Base-by-base conservation (phyloP, 2,329 filamentous ascomycete genomes). In the Aspergillus intermedius region DNA sequence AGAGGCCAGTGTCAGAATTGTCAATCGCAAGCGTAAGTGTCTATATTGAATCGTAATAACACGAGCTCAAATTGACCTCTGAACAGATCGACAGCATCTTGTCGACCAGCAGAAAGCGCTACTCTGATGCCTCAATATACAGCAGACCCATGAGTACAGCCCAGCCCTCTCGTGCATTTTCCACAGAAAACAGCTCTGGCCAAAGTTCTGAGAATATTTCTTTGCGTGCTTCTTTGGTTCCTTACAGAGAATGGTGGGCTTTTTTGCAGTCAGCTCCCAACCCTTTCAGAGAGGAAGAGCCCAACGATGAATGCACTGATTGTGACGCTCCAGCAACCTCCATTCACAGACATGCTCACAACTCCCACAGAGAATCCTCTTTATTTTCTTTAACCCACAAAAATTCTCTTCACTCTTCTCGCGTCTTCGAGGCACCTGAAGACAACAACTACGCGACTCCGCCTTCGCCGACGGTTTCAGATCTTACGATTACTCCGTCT, bases 221-320 rank as follows among this genome's bases (percentile, higher is more conserved):
- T 28, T 43, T 48, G 25, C 43, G 45, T 35, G 32, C 41, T 22
- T 50, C 48, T 40, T 42, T 53, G 23, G 28, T 50, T 21, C 45
- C 30, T 7, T 52, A 44, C 23, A 30, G 23, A 17, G 46, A 50
- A 8, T 50, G 41, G 34, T 32, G 44, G 17, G 23, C 23, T 21
- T 37, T 51, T 37, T 44, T 52, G 23, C 48, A 53, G 10, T 15
- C 44, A n/a, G 40, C 49, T 30, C 46, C 52, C 53, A 49, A 42
- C 22, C 32, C 42, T 28, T 51, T 41, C 28, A 28, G 22, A 37
- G 44, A 48, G 13, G 30, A 37, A 13, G 12, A 44, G 30, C 17
- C 15, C 3, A 44, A 21, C 21, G 12, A 44, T 3, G 25, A 39
- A 34, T 45, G 25, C 42, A 17, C 37, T 45, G 45, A 46, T 25